A percentile compares a stretch with the other conserved stretches of the same genome.
phyloP scores from a whole-genome alignment of 495 filamentous ascomycete genomes.

The Penicillium herquei region DNA sequence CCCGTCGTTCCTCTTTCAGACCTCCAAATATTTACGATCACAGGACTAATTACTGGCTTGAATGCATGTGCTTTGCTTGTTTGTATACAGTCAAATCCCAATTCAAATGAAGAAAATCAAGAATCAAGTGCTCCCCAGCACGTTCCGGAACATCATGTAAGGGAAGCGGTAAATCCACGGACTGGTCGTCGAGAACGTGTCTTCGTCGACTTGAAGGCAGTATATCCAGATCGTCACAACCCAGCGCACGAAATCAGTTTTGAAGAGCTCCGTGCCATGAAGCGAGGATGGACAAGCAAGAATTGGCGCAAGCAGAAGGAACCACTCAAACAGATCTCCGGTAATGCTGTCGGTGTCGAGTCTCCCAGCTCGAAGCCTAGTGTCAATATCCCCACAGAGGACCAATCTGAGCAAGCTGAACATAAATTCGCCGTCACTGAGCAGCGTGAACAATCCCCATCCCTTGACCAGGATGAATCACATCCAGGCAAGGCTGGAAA shows the following conservation, averaged over 20 bases:
- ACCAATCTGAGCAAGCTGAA: constrained; percentile 25
- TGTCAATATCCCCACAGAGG: constrained; percentile 13
- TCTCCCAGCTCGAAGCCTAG: constrained; percentile 10
- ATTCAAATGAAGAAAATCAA: constrained; percentile 35
- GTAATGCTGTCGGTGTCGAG: constrained; percentile 28
- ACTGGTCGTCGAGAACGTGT: constrained; percentile 79
- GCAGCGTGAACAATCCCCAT: constrained; percentile 8
- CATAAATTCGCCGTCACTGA: constrained; percentile 30
- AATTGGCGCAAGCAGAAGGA: constrained; percentile 56
- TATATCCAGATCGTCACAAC: constrained; percentile 76
- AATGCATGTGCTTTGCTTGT: constrained; percentile 54
- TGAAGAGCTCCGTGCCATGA: constrained; percentile 82
- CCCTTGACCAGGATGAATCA: constrained; percentile 32
- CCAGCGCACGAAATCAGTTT: constrained; percentile 74
- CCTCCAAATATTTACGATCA: constrained; percentile 80
- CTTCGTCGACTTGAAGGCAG: constrained; percentile 76
- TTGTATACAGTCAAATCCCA: constrained; percentile 60
- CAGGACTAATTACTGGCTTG: constrained; percentile 89
- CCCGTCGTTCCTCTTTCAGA: constrained; percentile 37
- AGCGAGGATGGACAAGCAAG: constrained; percentile 71
- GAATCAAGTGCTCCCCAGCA: constrained; percentile 28
- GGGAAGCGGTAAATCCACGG: constrained; percentile 72
- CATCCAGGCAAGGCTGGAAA: constrained; percentile 38
- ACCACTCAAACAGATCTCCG: constrained; percentile 40
- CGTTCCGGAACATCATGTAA: constrained; percentile 54